Conservation (phyloP, 306 rosid species). For the Hippophae rhamnoides region DNA sequence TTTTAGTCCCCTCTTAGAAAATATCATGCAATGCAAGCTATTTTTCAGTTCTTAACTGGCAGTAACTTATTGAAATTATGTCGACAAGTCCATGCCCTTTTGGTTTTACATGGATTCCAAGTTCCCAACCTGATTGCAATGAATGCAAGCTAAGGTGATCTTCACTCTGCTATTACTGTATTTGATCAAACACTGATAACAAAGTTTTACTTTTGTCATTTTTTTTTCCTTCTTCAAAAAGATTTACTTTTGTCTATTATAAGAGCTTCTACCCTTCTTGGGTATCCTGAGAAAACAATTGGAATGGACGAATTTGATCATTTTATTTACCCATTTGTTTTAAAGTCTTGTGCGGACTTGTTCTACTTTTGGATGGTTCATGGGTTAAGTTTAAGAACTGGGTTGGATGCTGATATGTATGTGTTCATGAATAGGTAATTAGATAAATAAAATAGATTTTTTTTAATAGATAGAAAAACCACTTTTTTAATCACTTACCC, state of each 20-base stretch:
- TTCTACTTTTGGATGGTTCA: conserved; percentile 9
- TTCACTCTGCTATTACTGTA: conserved; percentile 4
- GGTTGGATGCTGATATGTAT: conserved; percentile 14
- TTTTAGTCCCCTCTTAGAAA: not conserved
- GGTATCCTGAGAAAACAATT: conserved; percentile 4
- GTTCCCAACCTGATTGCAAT: not conserved
- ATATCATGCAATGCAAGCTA: not conserved
- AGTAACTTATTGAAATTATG: conserved; percentile 4
- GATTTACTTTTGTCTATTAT: conserved; percentile 6
- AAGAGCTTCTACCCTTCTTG: conserved; percentile 10
- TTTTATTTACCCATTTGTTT: conserved; percentile 21
- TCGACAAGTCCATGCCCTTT: conserved; percentile 8
- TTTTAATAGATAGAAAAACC: no score
- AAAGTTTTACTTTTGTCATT: no score
- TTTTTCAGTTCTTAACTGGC: conserved; percentile 10
- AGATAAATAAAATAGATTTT: no score
- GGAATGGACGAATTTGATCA: no score
- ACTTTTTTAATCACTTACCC: no score
- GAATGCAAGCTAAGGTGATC: conserved; percentile 10
- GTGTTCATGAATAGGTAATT: not conserved
- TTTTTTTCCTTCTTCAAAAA: no score
- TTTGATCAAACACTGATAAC: not conserved
- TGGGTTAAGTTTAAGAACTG: conserved; percentile 15
- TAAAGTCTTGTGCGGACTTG: conserved; percentile 13
- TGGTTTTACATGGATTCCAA: conserved; percentile 1